These are phyloP conservation scores for Pythium volutum DNA, from an alignment of 352 stramenopile genomes.

Conservation along the genomic window DNA sequence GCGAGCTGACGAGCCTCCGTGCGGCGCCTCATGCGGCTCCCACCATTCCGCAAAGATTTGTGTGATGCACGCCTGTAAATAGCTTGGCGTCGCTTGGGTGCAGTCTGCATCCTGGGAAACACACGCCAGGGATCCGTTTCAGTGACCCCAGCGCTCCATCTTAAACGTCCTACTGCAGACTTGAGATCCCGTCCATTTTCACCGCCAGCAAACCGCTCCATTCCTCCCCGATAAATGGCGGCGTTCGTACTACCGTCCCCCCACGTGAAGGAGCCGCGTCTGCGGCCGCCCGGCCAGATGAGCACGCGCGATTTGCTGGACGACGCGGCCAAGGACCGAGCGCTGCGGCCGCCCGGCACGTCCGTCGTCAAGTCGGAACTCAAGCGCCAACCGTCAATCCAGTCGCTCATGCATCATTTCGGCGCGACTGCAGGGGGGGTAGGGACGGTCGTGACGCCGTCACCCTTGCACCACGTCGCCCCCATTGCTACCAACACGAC, in stretches of 20 bases:
- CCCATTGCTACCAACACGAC: neutral
- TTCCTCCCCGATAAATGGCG: too few relatives aligned
- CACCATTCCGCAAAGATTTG: neutral
- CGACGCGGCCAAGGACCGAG: neutral
- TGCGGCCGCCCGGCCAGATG: slow-evolving; percentile 20
- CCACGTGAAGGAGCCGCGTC: slow-evolving; percentile 9
- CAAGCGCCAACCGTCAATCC: slow-evolving; percentile 14
- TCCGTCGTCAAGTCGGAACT: neutral
- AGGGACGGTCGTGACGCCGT: neutral
- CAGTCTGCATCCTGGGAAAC: too few relatives aligned
- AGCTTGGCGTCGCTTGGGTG: too few relatives aligned
- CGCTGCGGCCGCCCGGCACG: neutral
- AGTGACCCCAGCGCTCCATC: too few relatives aligned
- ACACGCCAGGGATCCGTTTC: slow-evolving; percentile 4
- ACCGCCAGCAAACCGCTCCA: too few relatives aligned
- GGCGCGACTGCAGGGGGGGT: neutral
- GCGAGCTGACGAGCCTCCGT: slow-evolving; percentile 5
- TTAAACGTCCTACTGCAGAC: too few relatives aligned
- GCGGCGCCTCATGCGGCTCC: neutral
- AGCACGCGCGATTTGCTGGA: slow-evolving; percentile 15
- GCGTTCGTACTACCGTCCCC: neutral
- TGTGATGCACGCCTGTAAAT: neutral
- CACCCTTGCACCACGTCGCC: neutral
- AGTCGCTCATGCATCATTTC: slow-evolving; percentile 10
- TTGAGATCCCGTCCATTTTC: too few relatives aligned